Base-by-base conservation (phyloP, 2,329 filamentous ascomycete genomes). In the Dothidotthia symphoricarpi region DNA sequence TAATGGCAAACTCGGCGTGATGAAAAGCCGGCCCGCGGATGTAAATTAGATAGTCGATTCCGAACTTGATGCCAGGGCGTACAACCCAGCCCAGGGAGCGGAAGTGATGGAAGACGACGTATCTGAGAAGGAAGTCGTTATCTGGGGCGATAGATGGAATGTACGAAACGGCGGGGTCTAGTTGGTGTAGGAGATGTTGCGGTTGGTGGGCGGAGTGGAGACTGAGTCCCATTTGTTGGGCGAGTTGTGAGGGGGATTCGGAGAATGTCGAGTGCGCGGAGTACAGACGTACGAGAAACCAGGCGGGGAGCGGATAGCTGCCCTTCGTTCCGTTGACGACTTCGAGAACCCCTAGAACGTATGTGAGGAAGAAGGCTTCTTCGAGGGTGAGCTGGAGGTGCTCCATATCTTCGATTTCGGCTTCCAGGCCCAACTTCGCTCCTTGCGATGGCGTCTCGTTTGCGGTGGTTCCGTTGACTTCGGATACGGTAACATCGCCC, bases 1-100 rank as follows among this genome's bases (percentile, higher is more conserved):
- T 75, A 28, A 96, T 71, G 1, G 88, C 90, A 61, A 96, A 98
- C 60, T 97, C 89, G 15, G 93, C 93, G 61, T 98, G 93, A 15
- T 88, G 83, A 64, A 98, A 97, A 0, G 93, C 91, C 0, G 93
- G 93, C 0, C 93, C 93, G 14, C 89, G 84, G 39, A 88, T 83
- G 69, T 98, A 98, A 6, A 98, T 77, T n/a, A 98, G 73, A 73
- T 88, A 96, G 66, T 98, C 93, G 8, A 89, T 86, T 15, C 87
- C 88, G 55, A 98, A 98, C 61, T 98, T 98, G 63, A 95, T 83
- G 24, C 93, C 94, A 4, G 86, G 82, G 11, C 94, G 84, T 0
- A 94, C 85, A 1, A 96, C 88, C 91, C 93, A 98, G 16, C 93
- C 93, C 0, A 97, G 75, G 0, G 89, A 95, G 25, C 93, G 85